A percentile compares a stretch with the other conserved stretches of the same genome.
These are phyloP conservation scores for Fusarium dlaminii DNA, from an alignment of 2,329 filamentous ascomycete species.

Conservation along the genomic window DNA sequence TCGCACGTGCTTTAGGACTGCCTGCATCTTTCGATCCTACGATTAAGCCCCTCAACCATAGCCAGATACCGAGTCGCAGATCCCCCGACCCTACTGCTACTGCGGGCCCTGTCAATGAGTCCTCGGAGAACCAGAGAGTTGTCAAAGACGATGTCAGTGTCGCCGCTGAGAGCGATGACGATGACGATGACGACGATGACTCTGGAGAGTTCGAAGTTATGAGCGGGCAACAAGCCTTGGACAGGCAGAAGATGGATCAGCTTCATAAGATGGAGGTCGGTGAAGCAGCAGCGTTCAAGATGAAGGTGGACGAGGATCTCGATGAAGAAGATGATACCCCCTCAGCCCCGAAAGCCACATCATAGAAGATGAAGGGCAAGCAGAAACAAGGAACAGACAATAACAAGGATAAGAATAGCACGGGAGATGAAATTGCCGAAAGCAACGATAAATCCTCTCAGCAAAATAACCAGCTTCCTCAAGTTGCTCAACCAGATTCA, in stretches of 20 bases:
- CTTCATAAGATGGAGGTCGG: conserved; percentile 69
- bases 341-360: conserved; percentile 40
- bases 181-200: conserved; percentile 52
- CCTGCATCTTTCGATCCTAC: conserved; percentile 72
- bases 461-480: neutral
- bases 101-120: conserved; percentile 15
- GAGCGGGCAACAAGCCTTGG: conserved; percentile 55
- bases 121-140: conserved; percentile 30
- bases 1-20: conserved; percentile 70
- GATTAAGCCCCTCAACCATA: conserved; percentile 63
- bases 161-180: conserved; percentile 48
- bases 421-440: neutral
- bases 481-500: neutral
- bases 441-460: neutral
- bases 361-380: conserved; percentile 44
- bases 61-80: conserved; percentile 13
- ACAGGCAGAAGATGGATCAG: conserved; percentile 58
- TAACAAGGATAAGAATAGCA: neutral
- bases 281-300: conserved; percentile 62
- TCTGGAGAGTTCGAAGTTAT: conserved; percentile 58
- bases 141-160: conserved; percentile 47
- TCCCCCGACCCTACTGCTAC: conserved; percentile 29
- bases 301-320: conserved; percentile 51
- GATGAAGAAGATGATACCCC: conserved; percentile 51
- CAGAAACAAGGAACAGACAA: neutral